phyloP scores from a whole-genome alignment of 345 rosid species.

The Odontarrhena argentea region DNA sequence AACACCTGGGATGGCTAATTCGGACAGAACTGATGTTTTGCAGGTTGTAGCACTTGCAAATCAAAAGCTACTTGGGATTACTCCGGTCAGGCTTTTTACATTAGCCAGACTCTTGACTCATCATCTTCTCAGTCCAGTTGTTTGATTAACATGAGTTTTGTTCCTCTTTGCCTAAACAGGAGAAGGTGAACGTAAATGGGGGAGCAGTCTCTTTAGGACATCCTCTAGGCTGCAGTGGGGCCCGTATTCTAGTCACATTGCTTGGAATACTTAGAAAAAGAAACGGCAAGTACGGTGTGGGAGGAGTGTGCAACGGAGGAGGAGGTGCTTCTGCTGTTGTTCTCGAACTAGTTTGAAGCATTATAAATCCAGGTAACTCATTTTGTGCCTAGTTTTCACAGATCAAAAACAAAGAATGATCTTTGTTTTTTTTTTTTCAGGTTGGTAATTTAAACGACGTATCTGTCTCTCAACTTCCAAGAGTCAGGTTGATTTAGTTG shows the following conservation, averaged over 20 bases:
- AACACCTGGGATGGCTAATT: neutral
- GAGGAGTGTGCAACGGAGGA: conserved; percentile 96
- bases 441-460: conserved; percentile 6
- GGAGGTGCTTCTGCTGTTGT: conserved; percentile 96
- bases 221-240: conserved; percentile 99
- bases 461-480: conserved; percentile 18
- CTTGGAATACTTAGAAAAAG: conserved; percentile 87
- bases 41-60: conserved; percentile 98
- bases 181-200: conserved; percentile 84
- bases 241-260: conserved; percentile 89
- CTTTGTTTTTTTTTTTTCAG: conserved; percentile 6
- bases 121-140: conserved; percentile 12
- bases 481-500: conserved; percentile 15
- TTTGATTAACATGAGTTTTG: conserved; percentile 15
- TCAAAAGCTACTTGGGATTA: conserved; percentile 74
- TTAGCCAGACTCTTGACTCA: neutral
- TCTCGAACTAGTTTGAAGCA: conserved; percentile 65
- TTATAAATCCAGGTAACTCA: conserved; percentile 22
- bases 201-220: conserved; percentile 98
- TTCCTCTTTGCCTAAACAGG: conserved; percentile 47
- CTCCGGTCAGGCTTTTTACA: conserved; percentile 59
- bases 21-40: conserved; percentile 7
- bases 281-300: conserved; percentile 81
- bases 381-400: conserved; percentile 1
- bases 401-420: neutral